Percentiles rank a stretch among this genome's conserved stretches.
Conservation (phyloP, 1,284 basidiomycete species). For the Microbotryum silenes-acaulis region DNA sequence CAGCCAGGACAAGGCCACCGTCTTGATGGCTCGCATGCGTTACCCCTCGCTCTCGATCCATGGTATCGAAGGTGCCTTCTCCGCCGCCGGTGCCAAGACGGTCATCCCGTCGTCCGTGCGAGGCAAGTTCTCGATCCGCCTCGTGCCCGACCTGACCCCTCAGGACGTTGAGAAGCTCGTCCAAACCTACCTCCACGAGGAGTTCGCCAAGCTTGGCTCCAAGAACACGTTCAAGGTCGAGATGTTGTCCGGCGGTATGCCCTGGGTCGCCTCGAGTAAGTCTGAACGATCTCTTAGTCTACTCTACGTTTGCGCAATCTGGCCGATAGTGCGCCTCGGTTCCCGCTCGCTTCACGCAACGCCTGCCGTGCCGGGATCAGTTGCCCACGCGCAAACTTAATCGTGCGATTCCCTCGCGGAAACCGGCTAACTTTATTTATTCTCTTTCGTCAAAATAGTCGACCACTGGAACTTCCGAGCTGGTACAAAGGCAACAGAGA, state of each 20-base stretch:
- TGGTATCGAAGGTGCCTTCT: constrained; percentile 96
- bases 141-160: constrained; percentile 81
- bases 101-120: constrained; percentile 84
- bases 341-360: no score
- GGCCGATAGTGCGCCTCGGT: background rate
- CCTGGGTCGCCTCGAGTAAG: constrained; percentile 57
- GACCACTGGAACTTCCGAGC: constrained; percentile 95
- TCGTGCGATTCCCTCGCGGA: no score
- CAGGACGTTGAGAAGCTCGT: constrained; percentile 66
- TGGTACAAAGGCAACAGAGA: constrained; percentile 73
- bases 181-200: constrained; percentile 56
- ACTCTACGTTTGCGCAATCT: background rate
- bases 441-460: constrained; percentile 46
- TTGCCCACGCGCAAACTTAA: no score
- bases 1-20: constrained; percentile 69
- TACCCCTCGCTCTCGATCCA: constrained; percentile 70
- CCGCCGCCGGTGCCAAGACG: constrained; percentile 51
- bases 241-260: constrained; percentile 70
- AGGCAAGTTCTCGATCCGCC: constrained; percentile 82
- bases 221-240: constrained; percentile 70
- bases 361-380: background rate
- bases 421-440: constrained; percentile 26
- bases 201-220: constrained; percentile 72
- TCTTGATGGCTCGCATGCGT: constrained; percentile 79
- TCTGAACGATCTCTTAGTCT: background rate